These are phyloP conservation scores for Silene uniflora DNA, from an alignment of 148 eudicot genomes.

Conservation along the genomic window DNA sequence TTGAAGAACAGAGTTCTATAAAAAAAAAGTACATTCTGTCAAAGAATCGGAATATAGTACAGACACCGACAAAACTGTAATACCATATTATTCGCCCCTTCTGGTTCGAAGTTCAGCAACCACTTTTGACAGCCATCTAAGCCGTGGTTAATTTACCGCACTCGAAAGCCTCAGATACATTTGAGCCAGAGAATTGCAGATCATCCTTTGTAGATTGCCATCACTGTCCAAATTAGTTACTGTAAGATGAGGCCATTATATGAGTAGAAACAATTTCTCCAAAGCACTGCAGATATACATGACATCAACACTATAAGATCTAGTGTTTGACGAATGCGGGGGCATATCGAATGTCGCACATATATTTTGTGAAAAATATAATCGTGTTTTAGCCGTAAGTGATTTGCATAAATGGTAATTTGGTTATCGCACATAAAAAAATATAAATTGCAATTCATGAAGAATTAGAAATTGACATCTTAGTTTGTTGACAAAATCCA, in stretches of 20 bases:
- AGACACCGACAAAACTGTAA: slow-evolving; percentile 30
- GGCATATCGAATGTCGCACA: background rate
- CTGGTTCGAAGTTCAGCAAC: slow-evolving; percentile 3
- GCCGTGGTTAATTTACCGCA: background rate
- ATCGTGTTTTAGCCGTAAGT: no score
- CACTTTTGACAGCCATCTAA: slow-evolving; percentile 16
- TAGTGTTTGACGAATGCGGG: no score
- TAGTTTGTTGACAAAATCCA: no score
- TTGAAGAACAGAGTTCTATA: background rate
- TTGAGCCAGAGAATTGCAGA: background rate
- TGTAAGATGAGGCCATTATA: background rate
- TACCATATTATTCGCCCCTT: slow-evolving; percentile 23
- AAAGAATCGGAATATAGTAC: slow-evolving; percentile 12
- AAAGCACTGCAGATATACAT: background rate
- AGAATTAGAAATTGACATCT: no score
- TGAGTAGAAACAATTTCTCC: background rate
- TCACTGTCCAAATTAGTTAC: background rate
- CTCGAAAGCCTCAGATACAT: slow-evolving; percentile 13
- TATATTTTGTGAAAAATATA: no score
- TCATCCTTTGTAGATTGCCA: background rate
- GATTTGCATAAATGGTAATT: no score
- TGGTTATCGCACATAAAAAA: no score
- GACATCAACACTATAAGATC: no score
- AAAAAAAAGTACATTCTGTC: background rate
- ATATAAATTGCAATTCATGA: no score